Conservation (phyloP, 441 rosid genomes). For the Croton setiger region DNA sequence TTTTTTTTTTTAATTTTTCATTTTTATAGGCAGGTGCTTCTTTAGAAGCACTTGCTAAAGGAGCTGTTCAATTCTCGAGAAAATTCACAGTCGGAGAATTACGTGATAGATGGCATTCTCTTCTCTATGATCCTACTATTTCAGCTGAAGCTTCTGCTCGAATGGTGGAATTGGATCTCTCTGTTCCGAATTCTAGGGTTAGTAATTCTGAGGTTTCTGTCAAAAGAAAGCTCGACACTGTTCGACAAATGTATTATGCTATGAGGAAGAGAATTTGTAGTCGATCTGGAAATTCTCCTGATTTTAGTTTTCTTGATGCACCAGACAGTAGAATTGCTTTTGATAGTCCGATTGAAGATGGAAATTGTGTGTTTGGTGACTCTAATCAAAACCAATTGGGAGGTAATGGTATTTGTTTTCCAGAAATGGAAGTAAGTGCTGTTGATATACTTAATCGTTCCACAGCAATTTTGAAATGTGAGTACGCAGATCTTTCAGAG, state of each 20-base stretch:
- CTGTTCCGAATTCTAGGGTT: conserved; percentile 10
- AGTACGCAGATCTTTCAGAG: conserved; percentile 52
- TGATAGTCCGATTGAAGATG: conserved; percentile 17
- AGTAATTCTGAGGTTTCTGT: conserved; percentile 23
- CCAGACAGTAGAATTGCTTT: conserved; percentile 19
- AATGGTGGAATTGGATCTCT: conserved; percentile 61
- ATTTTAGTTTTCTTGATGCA: conserved; percentile 40
- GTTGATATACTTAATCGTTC: conserved; percentile 26
- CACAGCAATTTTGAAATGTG: conserved; percentile 32
- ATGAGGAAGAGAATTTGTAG: conserved; percentile 56
- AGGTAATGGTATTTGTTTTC: conserved; percentile 21
- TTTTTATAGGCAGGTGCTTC: conserved; percentile 77
- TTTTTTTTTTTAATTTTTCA: not conserved
- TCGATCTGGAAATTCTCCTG: conserved; percentile 41
- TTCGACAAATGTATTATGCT: conserved; percentile 52
- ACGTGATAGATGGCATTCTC: conserved; percentile 81
- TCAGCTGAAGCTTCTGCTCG: conserved; percentile 65
- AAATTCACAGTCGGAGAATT: conserved; percentile 61
- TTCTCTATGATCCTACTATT: conserved; percentile 71
- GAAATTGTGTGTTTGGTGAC: conserved; percentile 27
- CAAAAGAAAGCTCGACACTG: conserved; percentile 69
- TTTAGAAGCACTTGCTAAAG: conserved; percentile 85
- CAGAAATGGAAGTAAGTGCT: conserved; percentile 12
- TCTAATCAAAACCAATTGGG: conserved; percentile 20
- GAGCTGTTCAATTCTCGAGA: conserved; percentile 77